Evolutionary conservation across 371 early-diverging fungal genomes (phyloP).

Genomic region (Mortierella sp.): DNA sequence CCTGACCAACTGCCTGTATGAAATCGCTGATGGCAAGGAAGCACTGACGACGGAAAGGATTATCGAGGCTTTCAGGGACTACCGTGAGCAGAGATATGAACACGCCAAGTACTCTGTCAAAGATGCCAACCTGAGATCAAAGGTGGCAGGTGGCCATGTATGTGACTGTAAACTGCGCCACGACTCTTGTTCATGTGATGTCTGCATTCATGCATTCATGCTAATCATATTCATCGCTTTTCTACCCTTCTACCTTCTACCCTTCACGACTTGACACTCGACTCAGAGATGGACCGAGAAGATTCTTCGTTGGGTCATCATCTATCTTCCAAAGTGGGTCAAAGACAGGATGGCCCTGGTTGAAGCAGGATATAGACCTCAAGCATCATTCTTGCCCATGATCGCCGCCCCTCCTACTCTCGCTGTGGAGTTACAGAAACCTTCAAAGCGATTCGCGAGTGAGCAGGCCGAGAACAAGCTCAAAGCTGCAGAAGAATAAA

Average conservation of each 20-base stretch:
- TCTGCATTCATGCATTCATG: too few relatives aligned
- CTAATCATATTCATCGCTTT: too few relatives aligned
- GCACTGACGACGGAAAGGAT: constrained; percentile 9
- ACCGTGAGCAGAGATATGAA: constrained; percentile 14
- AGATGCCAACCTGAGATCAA: constrained; percentile 12
- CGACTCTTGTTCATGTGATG: too few relatives aligned
- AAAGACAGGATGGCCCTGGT: neutral
- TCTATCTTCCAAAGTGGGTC: neutral
- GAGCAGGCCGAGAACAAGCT: neutral
- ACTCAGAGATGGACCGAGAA: neutral
- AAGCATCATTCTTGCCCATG: constrained; percentile 6
- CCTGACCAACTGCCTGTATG: constrained; percentile 34
- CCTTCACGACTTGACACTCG: neutral
- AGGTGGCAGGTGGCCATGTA: constrained; percentile 28
- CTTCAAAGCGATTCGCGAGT: constrained; percentile 1
- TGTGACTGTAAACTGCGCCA: neutral
- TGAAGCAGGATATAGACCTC: constrained; percentile 10
- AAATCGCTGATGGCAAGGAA: constrained; percentile 6
- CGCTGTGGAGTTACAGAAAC: constrained; percentile 3
- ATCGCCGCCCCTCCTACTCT: neutral
- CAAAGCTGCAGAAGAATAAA: too few relatives aligned
- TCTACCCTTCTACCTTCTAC: too few relatives aligned
- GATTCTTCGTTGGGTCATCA: neutral
- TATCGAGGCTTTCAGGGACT: constrained; percentile 13
- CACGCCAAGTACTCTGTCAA: constrained; percentile 28